Evolutionary conservation across 192 early-diverging fungal genomes (phyloP).

Genomic region (Linnemannia zychae): DNA sequence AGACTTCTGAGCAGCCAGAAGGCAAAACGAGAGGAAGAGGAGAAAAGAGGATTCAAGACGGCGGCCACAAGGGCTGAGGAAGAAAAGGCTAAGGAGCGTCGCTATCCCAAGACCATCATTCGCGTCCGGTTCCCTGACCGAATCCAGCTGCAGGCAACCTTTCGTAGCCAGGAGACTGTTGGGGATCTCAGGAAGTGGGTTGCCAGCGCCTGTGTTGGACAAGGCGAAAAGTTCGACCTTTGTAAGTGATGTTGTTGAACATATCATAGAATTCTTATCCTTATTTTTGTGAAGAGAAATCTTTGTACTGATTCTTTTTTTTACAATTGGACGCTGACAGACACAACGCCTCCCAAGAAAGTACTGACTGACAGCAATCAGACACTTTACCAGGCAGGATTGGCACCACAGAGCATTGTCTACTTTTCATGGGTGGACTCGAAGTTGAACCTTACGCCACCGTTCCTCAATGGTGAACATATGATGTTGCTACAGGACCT

Average conservation of each 20-base stretch:
- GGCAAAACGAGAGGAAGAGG: conserved; percentile 63
- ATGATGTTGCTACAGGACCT: conserved; percentile 43
- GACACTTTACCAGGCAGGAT: conserved; percentile 63
- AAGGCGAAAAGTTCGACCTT: conserved; percentile 52
- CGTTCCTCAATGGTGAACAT: conserved; percentile 47
- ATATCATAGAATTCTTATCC: not conserved
- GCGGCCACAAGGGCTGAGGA: conserved; percentile 82
- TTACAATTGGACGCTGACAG: conserved; percentile 15
- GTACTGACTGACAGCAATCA: conserved; percentile 58
- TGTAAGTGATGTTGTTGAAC: conserved; percentile 16
- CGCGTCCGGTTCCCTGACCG: conserved; percentile 90
- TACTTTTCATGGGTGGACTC: conserved; percentile 63
- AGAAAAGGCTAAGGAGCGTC: conserved; percentile 66
- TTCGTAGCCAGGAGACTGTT: conserved; percentile 71
- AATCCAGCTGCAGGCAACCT: conserved; percentile 80
- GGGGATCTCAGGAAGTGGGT: conserved; percentile 47
- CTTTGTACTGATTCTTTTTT: not conserved
- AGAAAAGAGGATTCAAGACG: conserved; percentile 85
- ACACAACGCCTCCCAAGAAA: conserved; percentile 65
- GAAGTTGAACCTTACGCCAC: conserved; percentile 32
- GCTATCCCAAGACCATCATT: conserved; percentile 84
- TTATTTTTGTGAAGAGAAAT: not conserved
- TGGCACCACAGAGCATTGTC: conserved; percentile 69
- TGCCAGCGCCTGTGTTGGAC: conserved; percentile 38
- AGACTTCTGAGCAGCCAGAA: conserved; percentile 72